These are phyloP conservation scores for Diutina rugosa DNA, from an alignment of 1,139 yeast species.

Conservation along the genomic window DNA sequence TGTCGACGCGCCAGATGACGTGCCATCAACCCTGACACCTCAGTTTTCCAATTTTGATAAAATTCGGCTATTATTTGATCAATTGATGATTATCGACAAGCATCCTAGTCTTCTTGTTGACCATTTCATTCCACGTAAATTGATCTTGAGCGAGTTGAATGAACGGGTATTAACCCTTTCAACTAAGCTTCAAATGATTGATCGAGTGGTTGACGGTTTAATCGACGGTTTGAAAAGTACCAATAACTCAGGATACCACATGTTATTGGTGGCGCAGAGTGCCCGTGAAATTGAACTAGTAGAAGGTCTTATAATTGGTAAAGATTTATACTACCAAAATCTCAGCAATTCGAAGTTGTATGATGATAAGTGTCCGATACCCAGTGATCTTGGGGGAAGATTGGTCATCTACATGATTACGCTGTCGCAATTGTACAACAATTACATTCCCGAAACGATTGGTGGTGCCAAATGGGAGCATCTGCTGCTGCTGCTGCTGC, in stretches of 20 bases:
- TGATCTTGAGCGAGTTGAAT: constrained; percentile 51
- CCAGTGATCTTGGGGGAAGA: background rate
- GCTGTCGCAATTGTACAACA: constrained; percentile 26
- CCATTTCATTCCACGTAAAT: constrained; percentile 60
- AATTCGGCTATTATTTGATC: constrained; percentile 29
- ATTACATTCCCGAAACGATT: constrained; percentile 16
- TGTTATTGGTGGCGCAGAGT: constrained; percentile 46
- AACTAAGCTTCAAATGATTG: constrained; percentile 45
- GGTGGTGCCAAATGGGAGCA: background rate
- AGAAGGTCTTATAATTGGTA: constrained; percentile 57
- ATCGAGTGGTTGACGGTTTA: constrained; percentile 30
- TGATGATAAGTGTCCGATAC: constrained; percentile 16
- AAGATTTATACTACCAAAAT: constrained; percentile 41
- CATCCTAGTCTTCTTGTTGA: constrained; percentile 64
- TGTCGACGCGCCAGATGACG: constrained; percentile 15
- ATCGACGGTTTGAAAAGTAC: constrained; percentile 7
- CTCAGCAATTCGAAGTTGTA: constrained; percentile 49
- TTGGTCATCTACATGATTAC: constrained; percentile 14
- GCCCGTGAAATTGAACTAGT: constrained; percentile 59
- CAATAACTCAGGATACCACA: constrained; percentile 9
- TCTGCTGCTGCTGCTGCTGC: background rate
- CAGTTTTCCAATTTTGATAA: background rate
- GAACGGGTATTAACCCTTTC: constrained; percentile 40
- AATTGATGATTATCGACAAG: constrained; percentile 35
- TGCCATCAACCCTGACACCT: background rate